A percentile compares a stretch with the other conserved stretches of the same genome.
Evolutionary conservation across 139 green algal species (phyloP).

Genomic region (Chlamydomonas applanata): DNA sequence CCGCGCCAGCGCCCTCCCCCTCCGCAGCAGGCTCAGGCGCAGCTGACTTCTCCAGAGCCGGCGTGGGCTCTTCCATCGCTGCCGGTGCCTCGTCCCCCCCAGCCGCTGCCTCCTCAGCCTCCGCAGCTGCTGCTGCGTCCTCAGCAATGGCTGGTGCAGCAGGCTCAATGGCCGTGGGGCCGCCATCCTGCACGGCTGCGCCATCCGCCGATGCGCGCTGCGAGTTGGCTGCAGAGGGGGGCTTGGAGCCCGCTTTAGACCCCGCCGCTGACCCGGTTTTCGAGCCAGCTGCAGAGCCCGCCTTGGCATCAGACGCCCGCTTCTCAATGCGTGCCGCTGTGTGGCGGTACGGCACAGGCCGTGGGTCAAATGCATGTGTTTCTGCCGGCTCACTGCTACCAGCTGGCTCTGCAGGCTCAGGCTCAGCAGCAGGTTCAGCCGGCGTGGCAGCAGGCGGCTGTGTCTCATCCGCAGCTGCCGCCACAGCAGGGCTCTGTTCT

Average conservation of each 20-base stretch:
- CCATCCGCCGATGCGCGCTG: slow-evolving; percentile 2
- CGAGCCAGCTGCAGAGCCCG: background rate
- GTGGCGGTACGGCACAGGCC: slow-evolving; percentile 3
- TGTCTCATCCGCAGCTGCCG: too few relatives aligned
- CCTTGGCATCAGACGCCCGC: background rate
- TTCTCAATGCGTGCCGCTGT: background rate
- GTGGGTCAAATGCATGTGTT: background rate
- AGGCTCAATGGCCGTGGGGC: background rate
- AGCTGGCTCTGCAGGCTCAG: too few relatives aligned
- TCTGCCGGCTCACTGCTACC: too few relatives aligned
- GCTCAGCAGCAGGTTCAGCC: too few relatives aligned
- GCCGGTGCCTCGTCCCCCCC: too few relatives aligned
- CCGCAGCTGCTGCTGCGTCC: background rate
- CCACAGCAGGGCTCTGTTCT: too few relatives aligned
- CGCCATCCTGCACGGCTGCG: background rate
- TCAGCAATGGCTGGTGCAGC: background rate
- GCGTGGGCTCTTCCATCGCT: background rate
- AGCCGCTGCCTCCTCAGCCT: background rate
- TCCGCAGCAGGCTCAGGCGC: background rate
- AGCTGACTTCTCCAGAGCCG: background rate
- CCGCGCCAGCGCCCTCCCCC: background rate
- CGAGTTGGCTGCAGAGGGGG: background rate
- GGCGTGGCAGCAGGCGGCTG: too few relatives aligned
- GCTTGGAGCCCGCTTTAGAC: background rate
- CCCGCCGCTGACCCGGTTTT: background rate